phyloP scores from a whole-genome alignment of 805 yeast species.

The Ogataea pini region DNA sequence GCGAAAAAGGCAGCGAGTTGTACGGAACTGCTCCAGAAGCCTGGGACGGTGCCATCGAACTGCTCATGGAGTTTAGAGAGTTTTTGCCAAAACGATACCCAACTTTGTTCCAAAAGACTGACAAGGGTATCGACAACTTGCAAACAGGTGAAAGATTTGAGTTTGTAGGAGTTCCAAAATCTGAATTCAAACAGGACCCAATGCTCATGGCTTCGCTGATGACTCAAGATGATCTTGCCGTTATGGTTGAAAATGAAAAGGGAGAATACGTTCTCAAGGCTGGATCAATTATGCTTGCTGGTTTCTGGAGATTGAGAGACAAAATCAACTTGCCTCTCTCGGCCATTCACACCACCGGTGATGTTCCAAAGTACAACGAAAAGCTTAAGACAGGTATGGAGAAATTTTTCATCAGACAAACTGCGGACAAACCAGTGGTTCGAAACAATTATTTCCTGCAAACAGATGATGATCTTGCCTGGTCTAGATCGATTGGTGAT shows the following conservation, averaged over 20 bases:
- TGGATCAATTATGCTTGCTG: constrained; percentile 66
- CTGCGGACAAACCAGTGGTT: constrained; percentile 63
- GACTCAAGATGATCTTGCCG: constrained; percentile 67
- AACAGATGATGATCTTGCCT: constrained; percentile 60
- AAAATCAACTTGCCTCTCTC: constrained; percentile 56
- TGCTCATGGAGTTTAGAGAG: constrained; percentile 50
- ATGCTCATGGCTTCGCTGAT: constrained; percentile 56
- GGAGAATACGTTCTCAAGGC: constrained; percentile 59
- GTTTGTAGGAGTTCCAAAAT: constrained; percentile 29
- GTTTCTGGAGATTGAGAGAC: constrained; percentile 68
- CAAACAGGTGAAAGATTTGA: constrained; percentile 54
- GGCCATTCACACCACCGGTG: constrained; percentile 64
- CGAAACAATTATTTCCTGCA: constrained; percentile 68
- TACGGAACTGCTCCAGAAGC: constrained; percentile 55
- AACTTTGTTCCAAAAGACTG: constrained; percentile 46
- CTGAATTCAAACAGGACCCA: constrained; percentile 51
- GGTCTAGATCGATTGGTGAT: constrained; percentile 66
- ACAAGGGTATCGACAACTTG: constrained; percentile 49
- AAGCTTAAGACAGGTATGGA: constrained; percentile 65
- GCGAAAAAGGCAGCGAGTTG: constrained; percentile 45
- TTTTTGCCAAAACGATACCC: constrained; percentile 64
- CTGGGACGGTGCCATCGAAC: constrained; percentile 54
- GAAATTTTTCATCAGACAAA: constrained; percentile 57
- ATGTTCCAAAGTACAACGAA: constrained; percentile 64
- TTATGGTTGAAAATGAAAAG: constrained; percentile 59